Evolutionary conservation across 768 basidiomycete genomes (phyloP), one percentile per base, ranked within the genome.

Genomic region (Tubosaeta brunneosetosa): DNA sequence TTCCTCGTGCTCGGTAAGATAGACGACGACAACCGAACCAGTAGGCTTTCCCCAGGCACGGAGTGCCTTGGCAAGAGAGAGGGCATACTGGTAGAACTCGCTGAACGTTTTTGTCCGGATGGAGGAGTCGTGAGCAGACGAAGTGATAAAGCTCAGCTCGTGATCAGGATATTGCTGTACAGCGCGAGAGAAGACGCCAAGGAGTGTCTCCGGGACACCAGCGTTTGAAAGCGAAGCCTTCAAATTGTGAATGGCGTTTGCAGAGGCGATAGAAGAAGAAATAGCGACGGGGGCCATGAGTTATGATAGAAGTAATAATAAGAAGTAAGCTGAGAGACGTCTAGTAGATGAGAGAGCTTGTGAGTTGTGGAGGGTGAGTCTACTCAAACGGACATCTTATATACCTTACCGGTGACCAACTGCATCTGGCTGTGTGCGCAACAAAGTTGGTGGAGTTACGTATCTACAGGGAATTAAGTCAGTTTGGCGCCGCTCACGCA

Each of bases 1-100:
- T 36, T 68, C 68, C 43, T 69, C 66, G 29, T 68, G 67, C 43
- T 68, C 68, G 0, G 66, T 68, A 22, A 68, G 57, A 43, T 68
- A 68, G 1, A 68, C 55, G 7, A 67, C 58, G 6, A 70, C 10
- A 27, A 67, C 29, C 1, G 66, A 68, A 0, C 66, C 66, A 0
- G 51, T 4, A 26, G 68, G 63, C 33, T 59, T 67, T 0, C 52
- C 61, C 68, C 45, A 42, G 32, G 38, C 45, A 11, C 38, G 45
- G 37, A 52, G 22, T 16, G 51, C 45, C 27, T 31, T 41, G 22
- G 50, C 50, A 6, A 51, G 44, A 14, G 44, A 38, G 19, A 38
- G 27, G 19, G 29, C 36, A 45, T 51, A 51, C 26, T 55, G 53
- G 31, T 59, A 60, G 57, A 65, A 65, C 0, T 52, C 22, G 47